phyloP scores from a whole-genome alignment of 2,329 filamentous ascomycete species.

The Magnaporthiopsis rhizophila region DNA sequence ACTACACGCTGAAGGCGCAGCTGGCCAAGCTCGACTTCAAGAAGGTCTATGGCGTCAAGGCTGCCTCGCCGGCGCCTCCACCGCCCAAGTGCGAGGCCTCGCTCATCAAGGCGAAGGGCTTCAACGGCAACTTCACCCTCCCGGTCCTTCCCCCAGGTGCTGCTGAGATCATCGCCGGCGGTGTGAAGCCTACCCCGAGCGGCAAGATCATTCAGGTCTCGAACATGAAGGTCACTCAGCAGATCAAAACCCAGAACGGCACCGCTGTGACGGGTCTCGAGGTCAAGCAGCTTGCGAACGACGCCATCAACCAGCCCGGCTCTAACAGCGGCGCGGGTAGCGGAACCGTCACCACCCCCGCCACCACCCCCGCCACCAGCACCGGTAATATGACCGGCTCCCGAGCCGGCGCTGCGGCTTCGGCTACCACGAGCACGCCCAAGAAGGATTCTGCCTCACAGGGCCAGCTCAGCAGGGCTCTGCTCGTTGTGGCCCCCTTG shows the following conservation, averaged over 20 bases:
- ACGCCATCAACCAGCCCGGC: conserved; percentile 37
- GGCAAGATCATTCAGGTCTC: conserved; percentile 58
- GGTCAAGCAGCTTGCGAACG: conserved; percentile 36
- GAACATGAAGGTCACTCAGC: conserved; percentile 45
- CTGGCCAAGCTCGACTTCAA: conserved; percentile 68
- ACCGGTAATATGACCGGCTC: background rate
- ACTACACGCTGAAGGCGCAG: conserved; percentile 65
- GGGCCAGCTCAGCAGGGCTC: background rate
- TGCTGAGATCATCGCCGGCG: conserved; percentile 65
- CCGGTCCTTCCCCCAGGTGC: conserved; percentile 61
- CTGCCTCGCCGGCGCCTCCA: conserved; percentile 37
- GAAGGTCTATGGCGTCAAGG: conserved; percentile 55
- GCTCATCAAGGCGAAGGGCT: conserved; percentile 60
- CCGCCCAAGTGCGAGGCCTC: conserved; percentile 56
- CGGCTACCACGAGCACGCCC: background rate
- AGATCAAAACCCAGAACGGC: conserved; percentile 54
- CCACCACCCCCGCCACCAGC: background rate
- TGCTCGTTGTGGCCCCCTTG: background rate
- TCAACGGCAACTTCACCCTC: conserved; percentile 73
- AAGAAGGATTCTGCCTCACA: background rate
- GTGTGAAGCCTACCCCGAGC: conserved; percentile 55
- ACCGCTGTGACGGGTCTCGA: conserved; percentile 45
- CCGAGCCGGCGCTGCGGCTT: background rate
- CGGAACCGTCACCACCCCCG: background rate
- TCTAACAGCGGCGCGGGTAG: conserved; percentile 24